Evolutionary conservation across 2,329 filamentous ascomycete species (phyloP).

Genomic region (Cladosporium sp.): DNA sequence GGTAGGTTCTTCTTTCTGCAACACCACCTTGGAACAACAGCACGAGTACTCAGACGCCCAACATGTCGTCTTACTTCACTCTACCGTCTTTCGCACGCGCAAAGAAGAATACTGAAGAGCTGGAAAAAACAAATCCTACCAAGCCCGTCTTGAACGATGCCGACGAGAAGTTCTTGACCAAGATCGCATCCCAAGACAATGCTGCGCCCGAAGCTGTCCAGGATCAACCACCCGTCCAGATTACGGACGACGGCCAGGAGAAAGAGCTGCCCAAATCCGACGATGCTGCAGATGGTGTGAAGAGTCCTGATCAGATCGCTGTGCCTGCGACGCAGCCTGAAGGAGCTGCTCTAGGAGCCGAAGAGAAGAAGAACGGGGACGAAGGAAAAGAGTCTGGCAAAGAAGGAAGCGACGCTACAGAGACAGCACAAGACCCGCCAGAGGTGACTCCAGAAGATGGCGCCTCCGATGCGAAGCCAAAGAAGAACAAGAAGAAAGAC

Average conservation of each 20-base stretch:
- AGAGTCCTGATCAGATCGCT: conserved; percentile 29
- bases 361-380: conserved; percentile 27
- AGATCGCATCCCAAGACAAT: conserved; percentile 48
- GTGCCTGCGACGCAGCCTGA: conserved; percentile 37
- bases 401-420: neutral
- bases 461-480: conserved; percentile 28
- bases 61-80: conserved; percentile 38
- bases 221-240: conserved; percentile 28
- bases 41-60: conserved; percentile 1
- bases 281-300: conserved; percentile 27
- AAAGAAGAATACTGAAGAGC: conserved; percentile 41
- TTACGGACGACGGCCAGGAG: conserved; percentile 39
- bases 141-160: conserved; percentile 59
- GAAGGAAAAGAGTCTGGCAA: conserved; percentile 30
- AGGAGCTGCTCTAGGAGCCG: conserved; percentile 38
- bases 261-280: conserved; percentile 34
- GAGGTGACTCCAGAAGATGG: conserved; percentile 28
- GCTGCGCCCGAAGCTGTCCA: conserved; percentile 47
- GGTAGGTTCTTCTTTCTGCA: neutral
- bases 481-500: conserved; percentile 35
- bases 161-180: conserved; percentile 60
- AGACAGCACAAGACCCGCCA: conserved; percentile 31
- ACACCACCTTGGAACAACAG: neutral
- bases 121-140: conserved; percentile 40
- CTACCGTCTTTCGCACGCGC: conserved; percentile 39